Evolutionary conservation across 1,284 basidiomycete genomes (phyloP), one percentile per base, ranked within the genome.

Genomic region (Melampsora americana): DNA sequence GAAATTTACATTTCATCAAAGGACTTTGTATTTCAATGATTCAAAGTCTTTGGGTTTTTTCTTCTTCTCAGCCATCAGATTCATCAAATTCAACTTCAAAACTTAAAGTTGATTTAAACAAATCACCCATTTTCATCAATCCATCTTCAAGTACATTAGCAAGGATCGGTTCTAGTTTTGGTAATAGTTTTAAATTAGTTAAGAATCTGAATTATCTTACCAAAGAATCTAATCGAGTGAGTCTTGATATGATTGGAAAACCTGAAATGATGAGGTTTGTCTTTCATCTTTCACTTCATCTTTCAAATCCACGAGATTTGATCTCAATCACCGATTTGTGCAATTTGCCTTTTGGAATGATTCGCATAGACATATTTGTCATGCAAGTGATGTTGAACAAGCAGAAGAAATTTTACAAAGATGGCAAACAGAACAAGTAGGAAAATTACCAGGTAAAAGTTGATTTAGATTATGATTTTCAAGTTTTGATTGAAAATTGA

Each of bases 361-460:
- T 26, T n/a, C n/a, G n/a, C n/a, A 46, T 80, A 95, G 93, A 68
- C 95, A 97, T 83, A 87, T 95, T 78, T 90, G 95, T 28, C 94
- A 97, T 84, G 93, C 95, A 23, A 94, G 92, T 76, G 92, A 95
- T 83, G 92, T 89, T 28, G 92, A 93, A 84, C 92, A 97, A 83
- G 89, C 92, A 39, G 91, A 92, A 82, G 92, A 91, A 42, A 87
- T 97, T 77, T 87, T 97, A 70, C 89, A 88, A 79, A 87, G 92
- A 78, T 96, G 95, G 94, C 90, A 91, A 46, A 89, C 91, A 64
- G 93, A 97, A 83, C 91, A 92, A 46, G 85, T 94, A 81, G 93
- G 92, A 78, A 97, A 96, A 84, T 84, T 95, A 60, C 92, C 91
- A 85, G 90, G 92, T 93, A 79, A 83, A 87, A 80, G 18, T 79